Conservation (phyloP, 768 basidiomycete genomes). For the Suillus brevipes region DNA sequence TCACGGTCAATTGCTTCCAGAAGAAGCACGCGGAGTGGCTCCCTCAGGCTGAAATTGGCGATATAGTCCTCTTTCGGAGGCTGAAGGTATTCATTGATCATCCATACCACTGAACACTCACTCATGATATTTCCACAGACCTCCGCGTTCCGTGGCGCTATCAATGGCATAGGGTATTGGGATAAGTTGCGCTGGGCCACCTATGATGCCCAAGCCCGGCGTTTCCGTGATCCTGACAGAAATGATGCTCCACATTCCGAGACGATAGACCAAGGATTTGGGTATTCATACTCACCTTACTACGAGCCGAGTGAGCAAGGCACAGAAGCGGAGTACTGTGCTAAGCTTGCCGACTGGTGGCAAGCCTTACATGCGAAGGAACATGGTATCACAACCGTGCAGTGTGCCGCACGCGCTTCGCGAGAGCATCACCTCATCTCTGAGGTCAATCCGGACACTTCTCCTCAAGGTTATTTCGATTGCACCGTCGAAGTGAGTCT, state of each 20-base stretch:
- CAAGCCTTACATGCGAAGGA: slow-evolving; percentile 30
- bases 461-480: slow-evolving; percentile 55
- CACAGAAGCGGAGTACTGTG: slow-evolving; percentile 45
- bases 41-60: slow-evolving; percentile 47
- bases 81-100: slow-evolving; percentile 44
- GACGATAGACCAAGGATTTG: slow-evolving; percentile 33
- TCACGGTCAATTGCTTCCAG: slow-evolving; percentile 52
- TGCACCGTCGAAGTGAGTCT: slow-evolving; percentile 61
- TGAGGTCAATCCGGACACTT: slow-evolving; percentile 46
- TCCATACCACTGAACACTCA: slow-evolving; percentile 1
- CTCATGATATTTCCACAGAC: slow-evolving; percentile 27
- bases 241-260: slow-evolving; percentile 39
- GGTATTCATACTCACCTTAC: slow-evolving; percentile 45
- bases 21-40: slow-evolving; percentile 48
- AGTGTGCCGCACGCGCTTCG: slow-evolving; percentile 7
- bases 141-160: slow-evolving; percentile 27
- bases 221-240: slow-evolving; percentile 38
- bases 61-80: slow-evolving; percentile 50
- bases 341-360: slow-evolving; percentile 53
- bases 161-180: slow-evolving; percentile 45
- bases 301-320: slow-evolving; percentile 37
- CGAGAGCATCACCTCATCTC: slow-evolving; percentile 50
- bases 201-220: slow-evolving; percentile 42
- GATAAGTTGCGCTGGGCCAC: slow-evolving; percentile 56
- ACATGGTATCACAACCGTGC: slow-evolving; percentile 15